Evolutionary conservation across 2,329 filamentous ascomycete genomes (phyloP).

Genomic region (Ophiostoma quercus): DNA sequence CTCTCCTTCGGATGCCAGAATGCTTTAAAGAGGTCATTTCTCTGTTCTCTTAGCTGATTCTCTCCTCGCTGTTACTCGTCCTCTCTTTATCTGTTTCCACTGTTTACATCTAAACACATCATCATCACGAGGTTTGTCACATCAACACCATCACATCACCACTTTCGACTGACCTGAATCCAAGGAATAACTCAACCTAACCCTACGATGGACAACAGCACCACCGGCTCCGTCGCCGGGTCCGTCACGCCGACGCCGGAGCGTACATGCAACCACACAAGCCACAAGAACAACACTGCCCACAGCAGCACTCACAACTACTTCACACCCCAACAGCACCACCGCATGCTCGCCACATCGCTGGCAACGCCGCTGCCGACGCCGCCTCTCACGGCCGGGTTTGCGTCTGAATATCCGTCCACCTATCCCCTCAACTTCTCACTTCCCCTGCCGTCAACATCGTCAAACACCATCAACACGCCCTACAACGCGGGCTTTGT

Average conservation of each 20-base stretch:
- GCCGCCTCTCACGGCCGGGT: background rate
- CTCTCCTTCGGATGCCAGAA: slow-evolving; percentile 14
- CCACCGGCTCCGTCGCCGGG: background rate
- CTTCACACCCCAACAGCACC: background rate
- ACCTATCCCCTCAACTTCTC: background rate
- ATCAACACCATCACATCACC: background rate
- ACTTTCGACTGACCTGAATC: background rate
- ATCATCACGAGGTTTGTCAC: background rate
- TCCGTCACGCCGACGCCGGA: background rate
- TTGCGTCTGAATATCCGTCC: background rate
- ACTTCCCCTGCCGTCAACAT: background rate
- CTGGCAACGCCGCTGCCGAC: background rate
- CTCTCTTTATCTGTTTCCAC: background rate
- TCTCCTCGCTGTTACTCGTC: background rate
- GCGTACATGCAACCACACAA: background rate
- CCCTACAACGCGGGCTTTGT: background rate
- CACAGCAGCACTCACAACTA: background rate
- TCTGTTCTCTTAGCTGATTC: background rate
- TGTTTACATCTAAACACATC: slow-evolving; percentile 7
- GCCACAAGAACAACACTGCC: background rate
- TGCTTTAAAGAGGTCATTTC: background rate
- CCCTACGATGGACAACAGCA: background rate
- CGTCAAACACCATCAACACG: background rate
- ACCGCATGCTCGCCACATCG: background rate
- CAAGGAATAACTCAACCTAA: background rate